Percentiles rank a stretch among this genome's conserved stretches.
These are phyloP conservation scores for Solanum sejunctum DNA, from an alignment of 257 asterid species.

Conservation along the genomic window DNA sequence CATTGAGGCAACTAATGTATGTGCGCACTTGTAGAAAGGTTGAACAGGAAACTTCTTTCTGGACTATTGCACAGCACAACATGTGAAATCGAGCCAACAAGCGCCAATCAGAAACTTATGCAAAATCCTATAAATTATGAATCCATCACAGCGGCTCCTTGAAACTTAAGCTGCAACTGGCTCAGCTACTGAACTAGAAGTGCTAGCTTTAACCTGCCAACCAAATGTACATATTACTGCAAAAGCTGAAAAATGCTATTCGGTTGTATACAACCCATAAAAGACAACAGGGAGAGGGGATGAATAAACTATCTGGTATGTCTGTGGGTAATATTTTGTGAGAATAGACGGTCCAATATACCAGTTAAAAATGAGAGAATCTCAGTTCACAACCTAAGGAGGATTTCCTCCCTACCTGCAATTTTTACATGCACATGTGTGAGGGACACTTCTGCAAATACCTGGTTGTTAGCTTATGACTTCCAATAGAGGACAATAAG, in stretches of 20 bases:
- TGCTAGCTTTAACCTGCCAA: slow-evolving; percentile 54
- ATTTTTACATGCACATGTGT: slow-evolving; percentile 17
- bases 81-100: background rate
- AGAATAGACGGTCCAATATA: slow-evolving; percentile 22
- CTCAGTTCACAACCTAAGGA: slow-evolving; percentile 55
- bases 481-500: background rate
- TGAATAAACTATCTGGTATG: background rate
- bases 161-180: slow-evolving; percentile 49
- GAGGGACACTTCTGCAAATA: slow-evolving; percentile 4
- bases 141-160: background rate
- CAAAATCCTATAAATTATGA: background rate
- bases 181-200: slow-evolving; percentile 45
- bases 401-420: slow-evolving; percentile 40
- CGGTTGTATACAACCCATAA: background rate
- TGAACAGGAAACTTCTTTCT: background rate
- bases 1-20: background rate
- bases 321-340: background rate
- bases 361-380: slow-evolving; percentile 48
- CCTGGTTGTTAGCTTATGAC: background rate
- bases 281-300: background rate
- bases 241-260: background rate
- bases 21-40: background rate
- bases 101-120: background rate
- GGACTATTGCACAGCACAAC: background rate
- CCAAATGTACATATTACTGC: background rate